Conservation (phyloP, 768 basidiomycete genomes). For the Mycena galopus region DNA sequence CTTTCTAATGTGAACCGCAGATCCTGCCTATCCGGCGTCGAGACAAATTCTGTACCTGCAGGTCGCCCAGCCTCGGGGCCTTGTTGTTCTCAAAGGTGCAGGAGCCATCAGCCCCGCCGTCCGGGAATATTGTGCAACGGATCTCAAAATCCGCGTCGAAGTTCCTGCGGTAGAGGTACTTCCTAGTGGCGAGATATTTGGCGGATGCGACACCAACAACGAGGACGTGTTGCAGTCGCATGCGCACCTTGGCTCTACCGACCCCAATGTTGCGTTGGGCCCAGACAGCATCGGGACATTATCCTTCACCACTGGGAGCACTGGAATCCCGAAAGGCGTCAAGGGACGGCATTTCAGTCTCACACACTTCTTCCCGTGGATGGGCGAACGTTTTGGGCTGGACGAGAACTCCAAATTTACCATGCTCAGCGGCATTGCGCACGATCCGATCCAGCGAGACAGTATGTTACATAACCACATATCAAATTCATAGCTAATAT, state of each 20-base stretch:
- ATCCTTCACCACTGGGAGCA: conserved; percentile 97
- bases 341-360: conserved; percentile 94
- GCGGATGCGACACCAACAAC: conserved; percentile 62
- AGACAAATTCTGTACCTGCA: conserved; percentile 93
- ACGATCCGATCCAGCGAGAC: conserved; percentile 98
- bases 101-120: conserved; percentile 85
- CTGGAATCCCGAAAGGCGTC: conserved; percentile 99
- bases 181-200: conserved; percentile 71
- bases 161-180: conserved; percentile 90
- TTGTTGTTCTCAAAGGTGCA: conserved; percentile 92
- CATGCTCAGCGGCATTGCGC: conserved; percentile 98
- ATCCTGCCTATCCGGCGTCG: conserved; percentile 96
- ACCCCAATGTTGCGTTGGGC: conserved; percentile 89
- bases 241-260: conserved; percentile 68
- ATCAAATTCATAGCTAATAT: conserved; percentile 1
- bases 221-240: conserved; percentile 75
- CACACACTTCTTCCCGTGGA: conserved; percentile 99
- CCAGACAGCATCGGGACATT: conserved; percentile 96
- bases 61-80: conserved; percentile 92
- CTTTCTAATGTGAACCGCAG: conserved; percentile 54
- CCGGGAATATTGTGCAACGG: conserved; percentile 81
- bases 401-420: conserved; percentile 87
- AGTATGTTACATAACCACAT: conserved; percentile 70
- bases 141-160: conserved; percentile 89
- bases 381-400: conserved; percentile 89